Conservation (phyloP, 371 early-diverging fungal genomes). For the Rhizopus sp. region DNA sequence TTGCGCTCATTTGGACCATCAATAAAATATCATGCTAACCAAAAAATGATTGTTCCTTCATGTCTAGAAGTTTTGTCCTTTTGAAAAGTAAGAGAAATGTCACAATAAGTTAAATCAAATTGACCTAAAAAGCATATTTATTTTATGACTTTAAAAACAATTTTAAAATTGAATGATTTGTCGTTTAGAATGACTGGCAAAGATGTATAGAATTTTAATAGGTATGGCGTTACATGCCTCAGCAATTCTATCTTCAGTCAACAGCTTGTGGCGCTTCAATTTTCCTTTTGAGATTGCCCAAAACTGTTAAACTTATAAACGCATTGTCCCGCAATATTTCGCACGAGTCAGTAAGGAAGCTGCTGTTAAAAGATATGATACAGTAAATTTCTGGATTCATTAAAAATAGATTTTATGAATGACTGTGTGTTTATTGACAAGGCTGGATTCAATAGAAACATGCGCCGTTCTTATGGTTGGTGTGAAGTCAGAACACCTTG, state of each 20-base stretch:
- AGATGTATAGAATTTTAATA: conserved; percentile 8
- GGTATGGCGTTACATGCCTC: conserved; percentile 18
- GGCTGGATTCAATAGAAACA: conserved; percentile 21
- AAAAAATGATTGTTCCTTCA: neutral
- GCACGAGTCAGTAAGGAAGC: conserved; percentile 7
- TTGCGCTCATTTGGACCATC: too few species aligned
- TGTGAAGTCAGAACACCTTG: conserved; percentile 22
- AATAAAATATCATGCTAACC: too few species aligned
- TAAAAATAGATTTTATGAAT: conserved; percentile 27
- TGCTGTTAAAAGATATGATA: conserved; percentile 3
- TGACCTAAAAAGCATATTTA: neutral
- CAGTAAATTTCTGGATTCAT: conserved; percentile 2
- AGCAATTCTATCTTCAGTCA: conserved; percentile 19
- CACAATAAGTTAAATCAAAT: neutral
- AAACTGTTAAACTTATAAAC: conserved; percentile 12
- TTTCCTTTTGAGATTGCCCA: conserved; percentile 18
- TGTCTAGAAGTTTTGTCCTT: neutral
- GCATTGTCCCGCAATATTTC: conserved; percentile 2
- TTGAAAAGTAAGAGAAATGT: neutral
- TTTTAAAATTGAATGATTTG: conserved; percentile 5
- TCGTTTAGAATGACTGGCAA: conserved; percentile 15
- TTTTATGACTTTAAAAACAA: neutral
- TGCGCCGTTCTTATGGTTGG: conserved; percentile 20
- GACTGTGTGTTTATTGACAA: conserved; percentile 22
- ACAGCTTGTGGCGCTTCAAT: conserved; percentile 15